Evolutionary conservation across 2,329 filamentous ascomycete species (phyloP).

Genomic region (Talaromyces marneffei): DNA sequence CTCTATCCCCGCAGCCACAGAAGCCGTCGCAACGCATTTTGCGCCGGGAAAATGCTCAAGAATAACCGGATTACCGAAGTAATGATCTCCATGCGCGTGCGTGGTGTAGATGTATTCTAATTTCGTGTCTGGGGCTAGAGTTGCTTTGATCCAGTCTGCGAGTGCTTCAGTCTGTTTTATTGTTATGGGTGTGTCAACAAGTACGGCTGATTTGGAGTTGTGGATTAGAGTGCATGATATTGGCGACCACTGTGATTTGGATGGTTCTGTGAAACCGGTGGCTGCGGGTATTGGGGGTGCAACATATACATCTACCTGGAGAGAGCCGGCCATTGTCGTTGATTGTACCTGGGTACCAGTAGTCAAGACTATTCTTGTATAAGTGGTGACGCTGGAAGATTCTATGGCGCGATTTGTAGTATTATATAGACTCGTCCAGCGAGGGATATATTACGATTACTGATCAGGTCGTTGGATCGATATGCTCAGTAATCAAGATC

Average conservation of each 20-base stretch:
- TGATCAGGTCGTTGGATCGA: background rate
- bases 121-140: constrained; percentile 21
- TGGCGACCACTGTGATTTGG: constrained; percentile 7
- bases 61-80: constrained; percentile 29
- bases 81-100: constrained; percentile 42
- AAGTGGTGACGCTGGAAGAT: background rate
- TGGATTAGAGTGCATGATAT: constrained; percentile 23
- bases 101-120: constrained; percentile 38
- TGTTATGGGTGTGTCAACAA: constrained; percentile 33
- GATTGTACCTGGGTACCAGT: background rate
- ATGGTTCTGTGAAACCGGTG: background rate
- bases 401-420: background rate
- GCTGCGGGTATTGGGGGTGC: constrained; percentile 1
- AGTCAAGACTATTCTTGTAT: background rate
- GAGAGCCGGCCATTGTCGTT: background rate
- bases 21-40: constrained; percentile 17
- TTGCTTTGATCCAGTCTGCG: constrained; percentile 33
- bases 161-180: constrained; percentile 27
- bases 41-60: constrained; percentile 25
- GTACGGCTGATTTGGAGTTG: constrained; percentile 28
- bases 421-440: background rate
- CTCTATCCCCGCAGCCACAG: constrained; percentile 19
- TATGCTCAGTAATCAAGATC: background rate
- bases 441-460: background rate
- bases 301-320: constrained; percentile 4